Percentiles rank a stretch among this genome's conserved stretches.
phyloP scores from a whole-genome alignment of 345 rosid species.

The Bruguiera sexangula region DNA sequence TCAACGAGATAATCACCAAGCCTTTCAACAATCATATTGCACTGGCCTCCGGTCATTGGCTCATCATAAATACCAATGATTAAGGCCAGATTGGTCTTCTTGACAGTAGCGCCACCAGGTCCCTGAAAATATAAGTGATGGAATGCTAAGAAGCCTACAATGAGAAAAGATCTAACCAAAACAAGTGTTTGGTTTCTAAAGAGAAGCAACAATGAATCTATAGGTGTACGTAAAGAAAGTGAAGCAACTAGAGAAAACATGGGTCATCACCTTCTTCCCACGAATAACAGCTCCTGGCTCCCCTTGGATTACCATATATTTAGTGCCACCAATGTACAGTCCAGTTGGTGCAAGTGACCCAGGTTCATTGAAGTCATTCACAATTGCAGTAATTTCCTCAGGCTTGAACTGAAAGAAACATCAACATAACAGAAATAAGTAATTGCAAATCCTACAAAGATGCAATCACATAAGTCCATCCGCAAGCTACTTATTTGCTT shows the following conservation, averaged over 20 bases:
- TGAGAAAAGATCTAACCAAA: neutral
- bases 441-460: neutral
- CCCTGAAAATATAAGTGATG: constrained; percentile 4
- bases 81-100: constrained; percentile 22
- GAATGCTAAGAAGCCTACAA: neutral
- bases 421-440: constrained; percentile 9
- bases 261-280: constrained; percentile 19
- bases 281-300: constrained; percentile 34
- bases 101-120: constrained; percentile 12
- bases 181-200: neutral
- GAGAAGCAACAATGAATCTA: too few relatives aligned
- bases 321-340: constrained; percentile 30
- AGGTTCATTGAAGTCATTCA: constrained; percentile 32
- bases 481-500: too few relatives aligned
- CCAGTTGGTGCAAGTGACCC: constrained; percentile 34
- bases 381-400: constrained; percentile 20
- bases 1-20: constrained; percentile 22
- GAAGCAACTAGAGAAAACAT: too few relatives aligned
- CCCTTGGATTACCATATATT: constrained; percentile 35
- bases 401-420: constrained; percentile 27
- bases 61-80: constrained; percentile 28
- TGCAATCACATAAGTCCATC: neutral
- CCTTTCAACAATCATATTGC: constrained; percentile 34
- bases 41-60: constrained; percentile 28
- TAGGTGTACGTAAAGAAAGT: too few relatives aligned